phyloP scores from a whole-genome alignment of 2,329 filamentous ascomycete genomes.

The Stemphylium lycopersici region DNA sequence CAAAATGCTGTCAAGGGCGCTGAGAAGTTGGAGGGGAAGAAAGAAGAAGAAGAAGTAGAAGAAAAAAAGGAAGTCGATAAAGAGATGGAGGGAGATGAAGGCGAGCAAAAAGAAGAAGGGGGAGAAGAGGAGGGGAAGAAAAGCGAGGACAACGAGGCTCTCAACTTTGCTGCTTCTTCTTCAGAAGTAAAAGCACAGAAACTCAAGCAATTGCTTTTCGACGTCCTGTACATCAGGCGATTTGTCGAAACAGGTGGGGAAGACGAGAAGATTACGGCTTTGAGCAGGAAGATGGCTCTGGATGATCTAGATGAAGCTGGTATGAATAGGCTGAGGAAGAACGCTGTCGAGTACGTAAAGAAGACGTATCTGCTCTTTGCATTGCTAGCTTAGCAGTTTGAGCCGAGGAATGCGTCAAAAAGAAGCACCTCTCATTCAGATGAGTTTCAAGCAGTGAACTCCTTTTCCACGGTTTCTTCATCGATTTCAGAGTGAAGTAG shows the following conservation, averaged over 20 bases:
- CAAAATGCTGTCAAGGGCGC: conserved; percentile 6
- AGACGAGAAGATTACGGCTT: conserved; percentile 2
- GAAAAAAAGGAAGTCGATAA: neutral
- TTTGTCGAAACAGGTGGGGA: conserved; percentile 24
- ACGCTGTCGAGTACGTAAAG: conserved; percentile 79
- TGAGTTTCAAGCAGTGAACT: too few relatives aligned
- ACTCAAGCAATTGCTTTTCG: conserved; percentile 52
- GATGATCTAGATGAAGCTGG: conserved; percentile 57
- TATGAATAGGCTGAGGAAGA: conserved; percentile 63
- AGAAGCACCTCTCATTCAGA: too few relatives aligned
- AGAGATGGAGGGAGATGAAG: neutral
- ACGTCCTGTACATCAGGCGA: conserved; percentile 51
- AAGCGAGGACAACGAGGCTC: neutral
- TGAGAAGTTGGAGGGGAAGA: conserved; percentile 12
- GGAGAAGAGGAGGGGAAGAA: neutral
- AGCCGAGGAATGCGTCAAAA: too few relatives aligned
- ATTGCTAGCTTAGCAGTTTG: conserved; percentile 57
- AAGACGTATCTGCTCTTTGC: conserved; percentile 83
- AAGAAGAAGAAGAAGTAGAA: too few relatives aligned
- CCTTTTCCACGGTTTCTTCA: too few relatives aligned
- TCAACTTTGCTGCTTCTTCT: conserved; percentile 14
- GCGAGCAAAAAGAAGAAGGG: conserved; percentile 8
- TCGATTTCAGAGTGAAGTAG: too few relatives aligned
- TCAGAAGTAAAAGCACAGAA: conserved; percentile 30
- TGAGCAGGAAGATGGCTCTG: conserved; percentile 45